These are phyloP conservation scores for Paecilomyces niveus DNA, from an alignment of 2,329 filamentous ascomycete genomes.

Conservation along the genomic window DNA sequence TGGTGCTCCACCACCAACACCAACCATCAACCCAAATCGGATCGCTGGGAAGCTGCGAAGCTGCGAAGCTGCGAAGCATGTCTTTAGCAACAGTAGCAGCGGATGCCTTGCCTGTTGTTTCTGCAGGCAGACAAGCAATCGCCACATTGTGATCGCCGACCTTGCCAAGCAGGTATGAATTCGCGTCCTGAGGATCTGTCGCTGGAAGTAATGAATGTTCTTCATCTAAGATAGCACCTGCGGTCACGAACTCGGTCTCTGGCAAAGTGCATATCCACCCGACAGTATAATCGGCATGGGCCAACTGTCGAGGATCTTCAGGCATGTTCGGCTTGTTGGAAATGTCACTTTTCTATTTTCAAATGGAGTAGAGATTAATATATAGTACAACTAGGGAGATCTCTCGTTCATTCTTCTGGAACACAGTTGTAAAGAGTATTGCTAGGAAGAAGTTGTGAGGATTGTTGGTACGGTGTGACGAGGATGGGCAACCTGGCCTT, in stretches of 20 bases:
- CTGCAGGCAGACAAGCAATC: constrained; percentile 5
- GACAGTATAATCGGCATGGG: constrained; percentile 1
- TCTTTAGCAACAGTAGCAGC: constrained; percentile 8
- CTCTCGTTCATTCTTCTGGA: no score
- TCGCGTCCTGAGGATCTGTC: background rate
- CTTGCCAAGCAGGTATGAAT: background rate
- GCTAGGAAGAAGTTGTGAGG: no score
- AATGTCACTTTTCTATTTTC: no score
- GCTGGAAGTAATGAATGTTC: background rate
- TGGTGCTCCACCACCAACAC: constrained; percentile 7
- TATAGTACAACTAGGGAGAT: no score
- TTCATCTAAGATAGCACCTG: background rate
- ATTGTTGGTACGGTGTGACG: no score
- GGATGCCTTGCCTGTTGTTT: constrained; percentile 1
- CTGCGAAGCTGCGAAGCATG: no score
- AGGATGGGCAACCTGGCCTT: no score
- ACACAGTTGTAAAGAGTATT: no score
- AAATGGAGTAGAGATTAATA: no score
- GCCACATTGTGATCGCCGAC: constrained; percentile 5
- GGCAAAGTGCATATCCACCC: constrained; percentile 1
- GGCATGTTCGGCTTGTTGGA: no score
- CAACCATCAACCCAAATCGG: constrained; percentile 6
- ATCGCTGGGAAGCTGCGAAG: constrained; percentile 3
- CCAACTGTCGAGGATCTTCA: background rate
- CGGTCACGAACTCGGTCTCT: background rate